A percentile compares a stretch with the other conserved stretches of the same genome.
Conservation (phyloP, 139 green algal species). For the Mesotaenium endlicherianum region DNA sequence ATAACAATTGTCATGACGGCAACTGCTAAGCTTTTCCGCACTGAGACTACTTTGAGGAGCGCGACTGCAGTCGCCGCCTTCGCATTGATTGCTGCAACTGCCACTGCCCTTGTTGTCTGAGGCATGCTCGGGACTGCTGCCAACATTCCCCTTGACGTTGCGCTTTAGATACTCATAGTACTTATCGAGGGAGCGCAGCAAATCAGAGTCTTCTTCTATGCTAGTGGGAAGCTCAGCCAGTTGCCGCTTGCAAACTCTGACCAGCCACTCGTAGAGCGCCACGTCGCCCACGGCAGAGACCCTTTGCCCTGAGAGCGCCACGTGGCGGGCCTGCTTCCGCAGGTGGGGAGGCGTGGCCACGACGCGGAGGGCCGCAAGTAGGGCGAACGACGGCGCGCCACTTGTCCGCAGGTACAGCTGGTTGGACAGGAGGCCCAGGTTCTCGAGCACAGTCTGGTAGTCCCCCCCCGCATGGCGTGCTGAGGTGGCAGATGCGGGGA, state of each 20-base stretch:
- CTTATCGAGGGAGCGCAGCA: no score
- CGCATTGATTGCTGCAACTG: no score
- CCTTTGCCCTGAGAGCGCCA: neutral
- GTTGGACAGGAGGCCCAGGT: neutral
- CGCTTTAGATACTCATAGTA: no score
- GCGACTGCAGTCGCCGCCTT: no score
- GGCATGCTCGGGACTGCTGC: no score
- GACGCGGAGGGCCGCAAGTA: slow-evolving; percentile 16
- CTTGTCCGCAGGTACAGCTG: neutral
- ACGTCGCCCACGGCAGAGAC: slow-evolving; percentile 12
- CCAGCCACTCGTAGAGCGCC: slow-evolving; percentile 1
- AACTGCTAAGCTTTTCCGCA: no score
- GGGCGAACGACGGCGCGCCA: slow-evolving; percentile 30
- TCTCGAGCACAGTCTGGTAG: neutral
- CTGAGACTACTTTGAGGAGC: no score
- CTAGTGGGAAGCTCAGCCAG: slow-evolving; percentile 19
- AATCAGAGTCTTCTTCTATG: slow-evolving; percentile 1
- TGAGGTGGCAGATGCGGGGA: neutral
- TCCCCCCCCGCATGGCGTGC: neutral
- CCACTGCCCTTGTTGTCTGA: no score
- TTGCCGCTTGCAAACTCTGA: neutral
- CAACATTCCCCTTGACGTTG: no score
- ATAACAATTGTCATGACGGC: no score
- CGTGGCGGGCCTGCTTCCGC: slow-evolving; percentile 11
- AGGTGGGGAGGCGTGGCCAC: neutral